Percentiles rank a stretch among this genome's conserved stretches.
phyloP scores from a whole-genome alignment of 441 rosid genomes.

The Corymbia calophylla region DNA sequence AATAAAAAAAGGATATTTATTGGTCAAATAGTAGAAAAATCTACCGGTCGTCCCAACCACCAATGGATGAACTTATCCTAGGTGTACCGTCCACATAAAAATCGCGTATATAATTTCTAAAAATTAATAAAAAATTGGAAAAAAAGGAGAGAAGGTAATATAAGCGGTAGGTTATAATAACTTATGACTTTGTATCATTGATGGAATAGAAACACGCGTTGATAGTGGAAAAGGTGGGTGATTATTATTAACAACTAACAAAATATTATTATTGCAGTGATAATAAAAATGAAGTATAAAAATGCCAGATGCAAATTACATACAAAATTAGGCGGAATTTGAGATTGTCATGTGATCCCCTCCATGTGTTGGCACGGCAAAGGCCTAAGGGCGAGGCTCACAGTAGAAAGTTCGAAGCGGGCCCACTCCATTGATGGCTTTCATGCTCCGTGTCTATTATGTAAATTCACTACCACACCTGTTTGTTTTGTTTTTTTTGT shows the following conservation, averaged over 20 bases:
- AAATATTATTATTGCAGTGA: neutral
- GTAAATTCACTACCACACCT: neutral
- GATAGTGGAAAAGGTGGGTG: neutral
- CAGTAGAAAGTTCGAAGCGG: neutral
- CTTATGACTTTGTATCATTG: neutral
- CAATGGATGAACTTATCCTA: neutral
- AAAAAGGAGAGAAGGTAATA: neutral
- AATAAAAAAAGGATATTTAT: rapidly evolving
- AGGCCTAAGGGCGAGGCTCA: neutral
- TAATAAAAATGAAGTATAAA: neutral
- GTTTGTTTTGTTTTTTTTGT: too few species aligned
- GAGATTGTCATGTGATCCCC: neutral
- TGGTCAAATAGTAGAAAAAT: neutral
- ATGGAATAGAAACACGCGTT: neutral
- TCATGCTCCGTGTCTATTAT: neutral
- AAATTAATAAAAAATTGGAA: neutral
- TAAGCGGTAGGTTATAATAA: neutral
- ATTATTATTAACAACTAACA: neutral
- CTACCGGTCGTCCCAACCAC: neutral
- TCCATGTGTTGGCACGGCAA: neutral
- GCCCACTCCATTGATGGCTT: neutral
- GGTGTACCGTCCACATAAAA: neutral
- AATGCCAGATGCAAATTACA: neutral
- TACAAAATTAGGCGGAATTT: neutral
- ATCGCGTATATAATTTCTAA: neutral